Conservation (phyloP, 73 alveolate genomes). For the Paramecium tetraurelia region DNA sequence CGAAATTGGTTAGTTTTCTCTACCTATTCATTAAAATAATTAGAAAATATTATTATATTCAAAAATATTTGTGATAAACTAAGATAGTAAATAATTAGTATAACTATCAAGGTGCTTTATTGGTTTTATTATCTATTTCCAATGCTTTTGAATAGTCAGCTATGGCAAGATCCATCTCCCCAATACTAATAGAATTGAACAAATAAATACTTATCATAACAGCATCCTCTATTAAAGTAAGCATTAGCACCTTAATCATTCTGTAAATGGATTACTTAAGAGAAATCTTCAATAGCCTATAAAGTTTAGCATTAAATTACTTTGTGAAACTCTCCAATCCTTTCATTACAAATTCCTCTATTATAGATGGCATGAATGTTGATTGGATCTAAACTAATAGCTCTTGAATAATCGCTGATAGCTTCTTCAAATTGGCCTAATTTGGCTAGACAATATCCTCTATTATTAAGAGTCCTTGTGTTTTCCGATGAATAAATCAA, state of each 20-base stretch:
- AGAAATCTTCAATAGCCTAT: slow-evolving; percentile 91
- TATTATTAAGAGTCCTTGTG: slow-evolving; percentile 87
- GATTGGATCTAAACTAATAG: slow-evolving; percentile 74
- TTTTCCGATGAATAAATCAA: slow-evolving; percentile 68
- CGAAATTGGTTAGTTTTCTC: slow-evolving; percentile 7
- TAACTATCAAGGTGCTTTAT: neutral
- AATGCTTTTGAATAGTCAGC: slow-evolving; percentile 94
- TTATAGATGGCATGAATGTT: slow-evolving; percentile 97
- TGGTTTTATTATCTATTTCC: slow-evolving; percentile 82
- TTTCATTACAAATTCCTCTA: slow-evolving; percentile 94
- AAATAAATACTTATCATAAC: slow-evolving; percentile 85
- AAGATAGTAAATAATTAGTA: neutral
- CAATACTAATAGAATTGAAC: slow-evolving; percentile 51
- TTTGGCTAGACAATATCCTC: slow-evolving; percentile 97
- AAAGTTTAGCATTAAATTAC: slow-evolving; percentile 19
- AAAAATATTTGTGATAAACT: neutral
- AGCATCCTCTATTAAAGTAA: slow-evolving; percentile 97
- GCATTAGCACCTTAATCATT: slow-evolving; percentile 98
- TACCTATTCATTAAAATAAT: neutral
- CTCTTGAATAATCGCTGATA: slow-evolving; percentile 86
- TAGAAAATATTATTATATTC: neutral
- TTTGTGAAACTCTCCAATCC: slow-evolving; percentile 85
- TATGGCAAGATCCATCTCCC: slow-evolving; percentile 93
- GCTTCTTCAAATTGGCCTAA: slow-evolving; percentile 90
- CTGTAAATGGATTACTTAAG: slow-evolving; percentile 78